Evolutionary conservation across 164 flowering plant species (phyloP).

Genomic region (Liriodendron chinense): DNA sequence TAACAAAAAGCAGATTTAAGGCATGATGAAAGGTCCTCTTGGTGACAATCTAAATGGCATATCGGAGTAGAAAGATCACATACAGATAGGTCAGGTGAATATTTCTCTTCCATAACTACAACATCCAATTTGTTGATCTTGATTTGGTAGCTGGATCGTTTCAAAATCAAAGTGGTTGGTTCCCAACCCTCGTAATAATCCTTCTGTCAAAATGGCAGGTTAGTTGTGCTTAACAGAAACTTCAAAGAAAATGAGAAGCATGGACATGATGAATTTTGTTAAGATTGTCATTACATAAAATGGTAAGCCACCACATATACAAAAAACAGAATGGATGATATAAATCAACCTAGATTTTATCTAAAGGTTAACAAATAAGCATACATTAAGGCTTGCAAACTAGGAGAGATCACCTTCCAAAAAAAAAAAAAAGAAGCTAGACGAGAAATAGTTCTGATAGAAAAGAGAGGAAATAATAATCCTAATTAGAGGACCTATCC

Average conservation of each 20-base stretch:
- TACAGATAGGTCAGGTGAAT: conserved; percentile 75
- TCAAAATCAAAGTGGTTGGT: conserved; percentile 50
- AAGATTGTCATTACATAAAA: neutral
- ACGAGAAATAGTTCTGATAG: neutral
- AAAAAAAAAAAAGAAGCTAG: neutral
- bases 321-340: neutral
- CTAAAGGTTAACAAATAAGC: no score
- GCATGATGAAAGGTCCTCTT: neutral
- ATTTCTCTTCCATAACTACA: conserved; percentile 53
- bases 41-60: neutral
- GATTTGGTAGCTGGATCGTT: conserved; percentile 64
- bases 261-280: neutral
- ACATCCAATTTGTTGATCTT: conserved; percentile 43
- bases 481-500: neutral
- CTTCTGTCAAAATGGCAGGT: conserved; percentile 37
- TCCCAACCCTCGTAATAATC: conserved; percentile 82
- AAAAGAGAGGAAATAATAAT: neutral
- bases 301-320: neutral
- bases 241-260: conserved; percentile 2
- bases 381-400: no score
- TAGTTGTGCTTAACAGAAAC: neutral
- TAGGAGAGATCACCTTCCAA: no score
- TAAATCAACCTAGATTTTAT: no score
- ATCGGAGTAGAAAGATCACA: conserved; percentile 15
- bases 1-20: neutral